Evolutionary conservation across 176 grass and related monocot species (phyloP).

Genomic region (Oryza officinalis): DNA sequence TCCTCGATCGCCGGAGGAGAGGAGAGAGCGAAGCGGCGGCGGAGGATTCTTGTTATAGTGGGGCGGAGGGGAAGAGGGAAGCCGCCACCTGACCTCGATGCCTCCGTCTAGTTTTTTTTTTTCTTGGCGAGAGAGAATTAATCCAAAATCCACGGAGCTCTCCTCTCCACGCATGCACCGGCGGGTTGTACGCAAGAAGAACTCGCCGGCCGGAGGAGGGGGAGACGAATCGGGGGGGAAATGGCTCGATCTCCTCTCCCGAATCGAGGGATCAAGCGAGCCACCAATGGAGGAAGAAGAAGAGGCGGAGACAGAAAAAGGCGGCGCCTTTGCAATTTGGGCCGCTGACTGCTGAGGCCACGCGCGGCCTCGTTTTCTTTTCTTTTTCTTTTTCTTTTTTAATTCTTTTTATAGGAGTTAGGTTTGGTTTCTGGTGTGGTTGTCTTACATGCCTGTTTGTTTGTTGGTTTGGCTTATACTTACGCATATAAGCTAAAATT

Average conservation of each 20-base stretch:
- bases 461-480: too few species aligned
- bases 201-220: not conserved
- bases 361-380: not conserved
- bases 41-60: not conserved
- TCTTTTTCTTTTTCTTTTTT: not conserved
- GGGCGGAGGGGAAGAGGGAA: too few species aligned
- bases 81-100: slow-evolving; percentile 39
- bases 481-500: too few species aligned
- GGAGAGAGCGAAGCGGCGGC: not conserved
- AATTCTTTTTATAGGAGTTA: not conserved
- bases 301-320: not conserved
- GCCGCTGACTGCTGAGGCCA: slow-evolving; percentile 6
- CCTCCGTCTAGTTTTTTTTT: slow-evolving; percentile 28
- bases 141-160: not conserved
- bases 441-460: too few species aligned
- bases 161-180: too few species aligned
- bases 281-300: not conserved
- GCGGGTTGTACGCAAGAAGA: not conserved
- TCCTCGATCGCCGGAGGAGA: slow-evolving; percentile 1
- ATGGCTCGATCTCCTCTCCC: not conserved
- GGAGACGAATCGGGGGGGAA: not conserved
- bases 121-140: not conserved
- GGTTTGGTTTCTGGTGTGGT: not conserved
- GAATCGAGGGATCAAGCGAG: not conserved
- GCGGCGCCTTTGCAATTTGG: not conserved